phyloP scores from a whole-genome alignment of 768 basidiomycete genomes.

The Boletus rufocinnamomeus region DNA sequence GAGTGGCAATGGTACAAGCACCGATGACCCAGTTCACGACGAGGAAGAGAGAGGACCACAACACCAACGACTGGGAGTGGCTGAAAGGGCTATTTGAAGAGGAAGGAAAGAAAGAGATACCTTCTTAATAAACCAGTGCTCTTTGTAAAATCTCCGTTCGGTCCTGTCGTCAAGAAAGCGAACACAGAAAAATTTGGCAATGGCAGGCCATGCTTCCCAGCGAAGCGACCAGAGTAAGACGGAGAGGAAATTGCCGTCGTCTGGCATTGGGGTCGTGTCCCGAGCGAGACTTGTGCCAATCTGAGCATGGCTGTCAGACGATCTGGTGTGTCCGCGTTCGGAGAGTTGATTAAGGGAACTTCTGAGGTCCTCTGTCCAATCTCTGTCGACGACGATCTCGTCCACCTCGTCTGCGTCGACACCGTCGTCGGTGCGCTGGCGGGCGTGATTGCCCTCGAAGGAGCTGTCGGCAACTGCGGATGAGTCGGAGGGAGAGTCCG shows the following conservation, averaged over 20 bases:
- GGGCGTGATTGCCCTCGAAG: conserved; percentile 40
- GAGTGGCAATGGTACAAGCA: conserved; percentile 49
- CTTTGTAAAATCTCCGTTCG: conserved; percentile 54
- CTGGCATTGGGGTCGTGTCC: conserved; percentile 37
- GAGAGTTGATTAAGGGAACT: conserved; percentile 56
- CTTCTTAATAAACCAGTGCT: conserved; percentile 75
- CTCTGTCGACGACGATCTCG: conserved; percentile 74
- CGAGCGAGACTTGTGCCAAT: conserved; percentile 38
- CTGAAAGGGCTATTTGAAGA: conserved; percentile 4
- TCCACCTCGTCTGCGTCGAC: conserved; percentile 50
- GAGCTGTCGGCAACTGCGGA: conserved; percentile 53
- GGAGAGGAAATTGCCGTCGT: conserved; percentile 38
- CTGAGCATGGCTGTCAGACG: conserved; percentile 44
- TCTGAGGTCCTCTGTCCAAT: conserved; percentile 62
- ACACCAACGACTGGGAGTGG: conserved; percentile 46
- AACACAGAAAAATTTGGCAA: conserved; percentile 59
- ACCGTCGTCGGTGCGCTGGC: conserved; percentile 34
- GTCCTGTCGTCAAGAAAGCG: conserved; percentile 61
- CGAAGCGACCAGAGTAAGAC: conserved; percentile 46
- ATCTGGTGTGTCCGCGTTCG: conserved; percentile 50
- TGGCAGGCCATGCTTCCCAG: conserved; percentile 57
- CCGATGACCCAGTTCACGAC: conserved; percentile 71
- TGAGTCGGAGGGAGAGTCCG: conserved; percentile 58
- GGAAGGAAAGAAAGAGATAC: conserved; percentile 21
- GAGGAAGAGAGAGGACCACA: conserved; percentile 66